phyloP scores from a whole-genome alignment of 2,329 filamentous ascomycete genomes.

The Chaetoscypha palmicola region DNA sequence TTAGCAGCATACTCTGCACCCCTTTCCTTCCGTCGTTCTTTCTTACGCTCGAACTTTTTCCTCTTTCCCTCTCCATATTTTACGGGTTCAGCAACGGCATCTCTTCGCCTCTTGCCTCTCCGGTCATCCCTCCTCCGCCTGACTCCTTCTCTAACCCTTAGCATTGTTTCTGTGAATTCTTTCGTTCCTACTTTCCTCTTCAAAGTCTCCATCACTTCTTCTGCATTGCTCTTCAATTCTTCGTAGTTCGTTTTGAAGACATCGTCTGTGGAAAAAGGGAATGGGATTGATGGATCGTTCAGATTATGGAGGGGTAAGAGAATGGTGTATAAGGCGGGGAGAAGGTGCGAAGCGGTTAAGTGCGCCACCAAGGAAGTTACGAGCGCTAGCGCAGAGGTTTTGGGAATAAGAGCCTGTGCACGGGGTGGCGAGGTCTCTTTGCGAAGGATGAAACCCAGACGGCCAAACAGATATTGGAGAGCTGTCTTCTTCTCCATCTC shows the following conservation, averaged over 20 bases:
- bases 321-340: constrained; percentile 56
- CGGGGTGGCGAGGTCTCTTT: constrained; percentile 61
- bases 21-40: constrained; percentile 72
- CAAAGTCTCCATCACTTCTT: constrained; percentile 72
- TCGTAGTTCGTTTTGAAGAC: constrained; percentile 64
- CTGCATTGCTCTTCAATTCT: constrained; percentile 61
- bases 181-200: constrained; percentile 79
- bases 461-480: constrained; percentile 70
- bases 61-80: constrained; percentile 71
- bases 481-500: constrained; percentile 40
- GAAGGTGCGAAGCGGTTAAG: constrained; percentile 49
- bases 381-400: constrained; percentile 68
- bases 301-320: constrained; percentile 71
- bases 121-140: constrained; percentile 65
- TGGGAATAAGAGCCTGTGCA: constrained; percentile 60
- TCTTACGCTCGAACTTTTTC: constrained; percentile 78
- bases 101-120: constrained; percentile 79
- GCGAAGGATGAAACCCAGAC: constrained; percentile 71
- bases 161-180: constrained; percentile 67
- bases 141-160: constrained; percentile 67
- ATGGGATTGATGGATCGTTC: constrained; percentile 69
- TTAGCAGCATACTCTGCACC: constrained; percentile 57
- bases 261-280: constrained; percentile 64
- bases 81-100: constrained; percentile 77
- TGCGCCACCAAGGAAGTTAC: constrained; percentile 62